phyloP scores from a whole-genome alignment of 176 grass and related monocot species.

The Luzula sylvatica region DNA sequence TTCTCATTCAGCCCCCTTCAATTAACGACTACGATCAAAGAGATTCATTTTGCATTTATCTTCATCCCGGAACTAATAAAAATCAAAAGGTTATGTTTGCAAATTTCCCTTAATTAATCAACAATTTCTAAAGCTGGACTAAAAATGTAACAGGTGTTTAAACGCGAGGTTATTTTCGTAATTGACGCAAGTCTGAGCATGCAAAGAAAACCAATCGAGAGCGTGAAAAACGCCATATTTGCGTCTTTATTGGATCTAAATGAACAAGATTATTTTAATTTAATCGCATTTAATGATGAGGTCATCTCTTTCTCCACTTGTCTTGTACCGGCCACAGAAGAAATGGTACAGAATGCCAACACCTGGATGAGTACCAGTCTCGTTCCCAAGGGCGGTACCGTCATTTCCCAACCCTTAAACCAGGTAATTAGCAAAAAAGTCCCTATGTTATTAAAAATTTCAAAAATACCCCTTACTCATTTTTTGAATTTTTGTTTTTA shows the following conservation, averaged over 20 bases:
- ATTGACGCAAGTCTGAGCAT: conserved; percentile 94
- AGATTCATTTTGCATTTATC: conserved; percentile 84
- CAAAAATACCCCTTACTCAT: background rate
- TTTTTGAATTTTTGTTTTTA: conserved; percentile 25
- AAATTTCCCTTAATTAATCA: background rate
- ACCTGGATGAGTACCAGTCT: conserved; percentile 66
- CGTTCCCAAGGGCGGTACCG: conserved; percentile 55
- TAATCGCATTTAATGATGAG: conserved; percentile 79
- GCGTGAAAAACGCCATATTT: conserved; percentile 55
- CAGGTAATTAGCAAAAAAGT: conserved; percentile 42
- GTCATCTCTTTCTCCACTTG: conserved; percentile 56
- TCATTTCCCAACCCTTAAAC: conserved; percentile 66
- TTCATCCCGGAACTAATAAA: conserved; percentile 70
- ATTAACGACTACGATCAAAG: conserved; percentile 61
- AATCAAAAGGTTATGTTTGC: conserved; percentile 33
- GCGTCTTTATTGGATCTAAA: conserved; percentile 54
- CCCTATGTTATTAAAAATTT: background rate
- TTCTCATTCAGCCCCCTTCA: conserved; percentile 71
- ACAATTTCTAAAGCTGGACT: conserved; percentile 4
- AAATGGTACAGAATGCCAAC: conserved; percentile 49
- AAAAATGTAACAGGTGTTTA: conserved; percentile 52
- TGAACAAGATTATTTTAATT: conserved; percentile 65
- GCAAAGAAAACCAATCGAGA: conserved; percentile 80
- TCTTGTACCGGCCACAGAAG: conserved; percentile 61
- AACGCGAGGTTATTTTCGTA: conserved; percentile 61